These are phyloP conservation scores for Candida dajiaensis DNA, from an alignment of 805 yeast genomes.

Conservation along the genomic window DNA sequence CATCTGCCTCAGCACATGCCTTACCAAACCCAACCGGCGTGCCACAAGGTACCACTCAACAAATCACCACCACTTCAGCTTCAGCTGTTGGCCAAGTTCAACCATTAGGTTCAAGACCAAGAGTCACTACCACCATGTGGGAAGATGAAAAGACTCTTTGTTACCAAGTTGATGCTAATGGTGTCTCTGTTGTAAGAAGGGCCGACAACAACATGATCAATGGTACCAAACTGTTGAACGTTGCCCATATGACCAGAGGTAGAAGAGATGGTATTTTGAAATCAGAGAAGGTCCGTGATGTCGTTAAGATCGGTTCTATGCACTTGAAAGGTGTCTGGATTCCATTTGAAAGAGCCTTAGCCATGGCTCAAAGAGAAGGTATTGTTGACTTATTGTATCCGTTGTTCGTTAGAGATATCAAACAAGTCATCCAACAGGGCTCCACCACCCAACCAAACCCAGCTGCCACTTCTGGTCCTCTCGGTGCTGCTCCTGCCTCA, in stretches of 20 bases:
- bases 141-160: conserved; percentile 82
- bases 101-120: conserved; percentile 36
- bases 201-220: conserved; percentile 84
- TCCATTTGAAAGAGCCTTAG: conserved; percentile 76
- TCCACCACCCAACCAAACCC: conserved; percentile 26
- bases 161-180: conserved; percentile 80
- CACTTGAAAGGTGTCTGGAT: conserved; percentile 89
- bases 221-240: conserved; percentile 78
- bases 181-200: conserved; percentile 74
- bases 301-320: conserved; percentile 83
- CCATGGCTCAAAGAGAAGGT: conserved; percentile 77
- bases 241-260: conserved; percentile 84
- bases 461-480: conserved; percentile 9
- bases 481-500: not conserved
- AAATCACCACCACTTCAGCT: conserved; percentile 5
- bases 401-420: conserved; percentile 68
- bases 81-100: conserved; percentile 25
- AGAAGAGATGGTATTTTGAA: conserved; percentile 80
- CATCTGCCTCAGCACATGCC: not conserved
- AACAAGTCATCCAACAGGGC: conserved; percentile 35
- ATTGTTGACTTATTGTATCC: conserved; percentile 64
- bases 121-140: conserved; percentile 85
- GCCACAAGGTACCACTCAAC: conserved; percentile 5
- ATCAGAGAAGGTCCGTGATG: conserved; percentile 70
- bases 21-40: conserved; percentile 1